phyloP scores from a whole-genome alignment of 805 yeast species.

The Candida awuae region DNA sequence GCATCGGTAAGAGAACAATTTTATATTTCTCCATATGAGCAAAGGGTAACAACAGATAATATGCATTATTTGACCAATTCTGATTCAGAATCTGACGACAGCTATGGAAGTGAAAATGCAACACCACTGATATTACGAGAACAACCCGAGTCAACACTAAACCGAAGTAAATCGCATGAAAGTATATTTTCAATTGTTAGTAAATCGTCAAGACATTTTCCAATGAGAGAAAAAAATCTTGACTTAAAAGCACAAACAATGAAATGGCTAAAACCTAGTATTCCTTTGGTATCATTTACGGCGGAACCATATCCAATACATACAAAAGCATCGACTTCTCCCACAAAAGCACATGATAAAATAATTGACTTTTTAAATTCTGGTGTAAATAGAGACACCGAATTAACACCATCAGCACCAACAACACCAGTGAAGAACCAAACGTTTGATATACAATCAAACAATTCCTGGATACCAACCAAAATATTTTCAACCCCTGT shows the following conservation, averaged over 20 bases:
- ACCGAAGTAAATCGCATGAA: constrained; percentile 23
- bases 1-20: background rate
- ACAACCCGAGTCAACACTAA: constrained; percentile 10
- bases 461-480: constrained; percentile 2
- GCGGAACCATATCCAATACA: background rate
- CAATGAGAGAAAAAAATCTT: constrained; percentile 6
- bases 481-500: constrained; percentile 7
- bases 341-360: constrained; percentile 11
- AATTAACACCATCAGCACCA: constrained; percentile 6
- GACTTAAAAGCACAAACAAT: constrained; percentile 25
- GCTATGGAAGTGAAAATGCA: constrained; percentile 21
- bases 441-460: background rate
- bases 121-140: constrained; percentile 16
- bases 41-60: too few relatives aligned
- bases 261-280: constrained; percentile 26
- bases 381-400: constrained; percentile 3
- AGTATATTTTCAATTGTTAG: constrained; percentile 20
- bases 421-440: background rate
- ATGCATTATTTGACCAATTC: background rate
- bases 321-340: background rate
- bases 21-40: too few relatives aligned
- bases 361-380: constrained; percentile 11
- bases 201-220: background rate
- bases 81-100: constrained; percentile 16
- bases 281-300: constrained; percentile 17